These are phyloP conservation scores for Suhomyces guaymorum DNA, from an alignment of 1,139 yeast species.

Conservation along the genomic window DNA sequence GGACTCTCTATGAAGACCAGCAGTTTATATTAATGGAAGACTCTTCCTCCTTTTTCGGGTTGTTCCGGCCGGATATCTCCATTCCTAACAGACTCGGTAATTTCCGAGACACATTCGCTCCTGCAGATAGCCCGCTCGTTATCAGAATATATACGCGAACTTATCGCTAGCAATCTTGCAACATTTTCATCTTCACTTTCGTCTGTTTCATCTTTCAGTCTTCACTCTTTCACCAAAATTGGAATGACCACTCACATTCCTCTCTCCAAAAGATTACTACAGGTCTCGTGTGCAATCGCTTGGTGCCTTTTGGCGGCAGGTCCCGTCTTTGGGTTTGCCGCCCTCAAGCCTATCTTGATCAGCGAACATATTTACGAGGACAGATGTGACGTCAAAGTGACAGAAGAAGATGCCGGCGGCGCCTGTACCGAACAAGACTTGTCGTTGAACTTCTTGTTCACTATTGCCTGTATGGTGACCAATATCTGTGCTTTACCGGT, in stretches of 20 bases:
- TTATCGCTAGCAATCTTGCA: not conserved
- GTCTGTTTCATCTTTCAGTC: too few species aligned
- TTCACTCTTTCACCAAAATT: too few species aligned
- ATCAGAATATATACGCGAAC: not conserved
- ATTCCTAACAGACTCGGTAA: not conserved
- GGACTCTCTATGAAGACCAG: too few species aligned
- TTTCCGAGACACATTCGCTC: not conserved
- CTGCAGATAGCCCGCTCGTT: not conserved
- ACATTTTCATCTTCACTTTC: not conserved
- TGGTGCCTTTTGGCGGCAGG: conserved; percentile 96
- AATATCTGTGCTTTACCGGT: conserved; percentile 80
- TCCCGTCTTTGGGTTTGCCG: conserved; percentile 92
- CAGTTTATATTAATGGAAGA: too few species aligned
- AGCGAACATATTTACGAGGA: conserved; percentile 74
- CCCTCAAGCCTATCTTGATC: conserved; percentile 78
- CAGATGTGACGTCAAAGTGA: conserved; percentile 43
- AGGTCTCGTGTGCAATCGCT: conserved; percentile 66
- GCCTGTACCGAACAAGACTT: conserved; percentile 75
- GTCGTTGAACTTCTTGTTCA: conserved; percentile 77
- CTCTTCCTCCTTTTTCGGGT: not conserved
- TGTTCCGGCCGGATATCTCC: not conserved
- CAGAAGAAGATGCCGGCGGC: conserved; percentile 13
- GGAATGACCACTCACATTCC: too few species aligned
- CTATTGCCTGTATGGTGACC: conserved; percentile 85
- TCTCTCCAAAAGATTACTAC: conserved; percentile 33